Conservation (phyloP, 2,329 filamentous ascomycete species). For the Alternaria arborescens region DNA sequence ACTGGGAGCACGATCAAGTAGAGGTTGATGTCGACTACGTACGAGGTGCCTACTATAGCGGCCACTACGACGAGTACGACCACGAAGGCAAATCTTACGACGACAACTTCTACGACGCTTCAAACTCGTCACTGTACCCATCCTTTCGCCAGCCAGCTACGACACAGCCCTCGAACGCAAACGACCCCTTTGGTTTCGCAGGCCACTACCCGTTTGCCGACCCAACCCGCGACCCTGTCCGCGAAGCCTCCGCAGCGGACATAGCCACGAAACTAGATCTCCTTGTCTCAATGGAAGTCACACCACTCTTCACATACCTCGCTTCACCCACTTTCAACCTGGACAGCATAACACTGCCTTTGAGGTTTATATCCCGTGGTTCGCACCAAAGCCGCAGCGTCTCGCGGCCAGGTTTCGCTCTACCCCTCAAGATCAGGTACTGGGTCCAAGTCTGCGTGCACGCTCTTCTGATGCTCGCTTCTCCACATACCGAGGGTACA, state of each 20-base stretch:
- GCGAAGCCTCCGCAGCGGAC: slow-evolving; percentile 31
- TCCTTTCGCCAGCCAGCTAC: slow-evolving; percentile 25
- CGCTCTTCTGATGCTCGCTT: slow-evolving; percentile 37
- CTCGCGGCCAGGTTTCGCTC: slow-evolving; percentile 32
- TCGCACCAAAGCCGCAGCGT: slow-evolving; percentile 32
- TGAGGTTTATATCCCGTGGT: slow-evolving; percentile 44
- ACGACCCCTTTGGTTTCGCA: slow-evolving; percentile 43
- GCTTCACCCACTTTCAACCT: slow-evolving; percentile 37
- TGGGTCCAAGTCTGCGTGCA: slow-evolving; percentile 45
- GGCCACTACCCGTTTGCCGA: slow-evolving; percentile 45
- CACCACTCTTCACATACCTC: slow-evolving; percentile 46
- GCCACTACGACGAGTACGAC: slow-evolving; percentile 47
- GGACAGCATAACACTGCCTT: slow-evolving; percentile 40
- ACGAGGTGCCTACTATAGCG: slow-evolving; percentile 33
- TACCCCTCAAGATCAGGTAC: slow-evolving; percentile 45
- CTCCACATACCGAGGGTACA: background rate
- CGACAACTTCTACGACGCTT: slow-evolving; percentile 46
- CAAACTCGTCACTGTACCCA: slow-evolving; percentile 38
- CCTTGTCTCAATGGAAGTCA: slow-evolving; percentile 45
- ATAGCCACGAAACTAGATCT: slow-evolving; percentile 41
- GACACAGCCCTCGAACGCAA: slow-evolving; percentile 13
- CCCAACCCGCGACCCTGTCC: slow-evolving; percentile 23
- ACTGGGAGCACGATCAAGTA: slow-evolving; percentile 33
- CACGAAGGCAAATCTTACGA: slow-evolving; percentile 46
- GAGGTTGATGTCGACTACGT: slow-evolving; percentile 44